Evolutionary conservation across 768 basidiomycete species (phyloP).

Genomic region (Russula brevipes): DNA sequence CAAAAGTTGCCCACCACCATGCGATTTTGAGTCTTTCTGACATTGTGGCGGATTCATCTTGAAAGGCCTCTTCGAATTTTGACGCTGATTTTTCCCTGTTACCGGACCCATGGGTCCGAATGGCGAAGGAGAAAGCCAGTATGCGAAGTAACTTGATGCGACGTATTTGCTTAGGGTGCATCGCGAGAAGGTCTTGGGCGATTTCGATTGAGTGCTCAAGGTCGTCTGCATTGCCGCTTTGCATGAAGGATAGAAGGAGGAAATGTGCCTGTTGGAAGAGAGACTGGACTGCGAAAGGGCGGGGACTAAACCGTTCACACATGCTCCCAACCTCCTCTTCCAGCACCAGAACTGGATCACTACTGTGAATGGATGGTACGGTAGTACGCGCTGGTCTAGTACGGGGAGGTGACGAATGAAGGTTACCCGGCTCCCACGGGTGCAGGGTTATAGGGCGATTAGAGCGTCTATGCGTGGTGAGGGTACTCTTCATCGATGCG

Average conservation of each 20-base stretch:
- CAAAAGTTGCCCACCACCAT: conserved; percentile 4
- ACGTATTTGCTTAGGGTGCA: not conserved
- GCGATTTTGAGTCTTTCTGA: not conserved
- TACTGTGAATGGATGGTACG: not conserved
- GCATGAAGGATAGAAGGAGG: not conserved
- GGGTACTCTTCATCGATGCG: not conserved
- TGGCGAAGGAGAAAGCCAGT: conserved; percentile 4
- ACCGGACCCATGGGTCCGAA: not conserved
- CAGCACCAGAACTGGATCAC: not conserved
- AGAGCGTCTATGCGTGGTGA: not conserved
- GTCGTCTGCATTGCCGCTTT: not conserved
- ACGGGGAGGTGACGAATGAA: not conserved
- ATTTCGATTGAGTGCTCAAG: not conserved
- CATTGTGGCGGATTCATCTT: not conserved
- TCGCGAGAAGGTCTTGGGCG: not conserved
- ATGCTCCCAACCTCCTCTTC: not conserved
- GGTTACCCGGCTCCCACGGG: not conserved
- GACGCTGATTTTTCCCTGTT: not conserved
- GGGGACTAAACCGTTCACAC: not conserved
- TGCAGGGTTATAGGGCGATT: not conserved
- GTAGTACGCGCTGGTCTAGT: not conserved
- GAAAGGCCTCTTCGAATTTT: conserved; percentile 1
- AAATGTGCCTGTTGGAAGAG: not conserved
- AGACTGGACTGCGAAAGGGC: not conserved
- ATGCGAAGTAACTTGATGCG: not conserved